These are phyloP conservation scores for Tetradesmus lagerheimii DNA, from an alignment of 139 green algal species.

Conservation along the genomic window DNA sequence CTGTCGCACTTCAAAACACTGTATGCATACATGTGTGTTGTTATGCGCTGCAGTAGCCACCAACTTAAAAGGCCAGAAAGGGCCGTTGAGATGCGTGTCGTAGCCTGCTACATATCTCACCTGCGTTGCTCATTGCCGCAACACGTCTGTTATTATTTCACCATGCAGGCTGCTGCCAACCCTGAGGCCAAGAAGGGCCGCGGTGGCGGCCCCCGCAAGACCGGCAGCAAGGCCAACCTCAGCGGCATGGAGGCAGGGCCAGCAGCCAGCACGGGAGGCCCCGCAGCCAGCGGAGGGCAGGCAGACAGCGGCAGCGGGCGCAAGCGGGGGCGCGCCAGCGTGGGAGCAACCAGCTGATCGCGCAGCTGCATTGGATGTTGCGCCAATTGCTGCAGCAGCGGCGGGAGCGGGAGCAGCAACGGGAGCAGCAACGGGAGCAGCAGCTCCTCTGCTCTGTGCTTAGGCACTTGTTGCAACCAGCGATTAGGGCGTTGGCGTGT, in stretches of 20 bases:
- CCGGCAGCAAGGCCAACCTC: slow-evolving; percentile 43
- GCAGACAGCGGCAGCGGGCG: slow-evolving; percentile 37
- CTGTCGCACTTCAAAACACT: no score
- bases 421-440: no score
- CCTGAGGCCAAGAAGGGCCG: slow-evolving; percentile 20
- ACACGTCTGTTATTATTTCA: no score
- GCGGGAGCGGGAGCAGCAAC: background rate
- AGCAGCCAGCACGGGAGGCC: background rate
- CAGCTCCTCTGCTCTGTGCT: no score
- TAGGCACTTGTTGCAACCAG: no score
- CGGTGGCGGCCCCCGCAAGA: slow-evolving; percentile 15
- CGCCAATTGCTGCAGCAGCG: background rate
- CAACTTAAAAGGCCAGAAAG: no score
- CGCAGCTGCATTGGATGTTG: background rate
- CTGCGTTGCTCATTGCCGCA: no score
- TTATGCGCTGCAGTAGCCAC: no score
- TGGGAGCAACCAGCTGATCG: background rate
- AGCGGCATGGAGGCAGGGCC: slow-evolving; percentile 32
- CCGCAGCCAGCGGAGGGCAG: slow-evolving; percentile 30
- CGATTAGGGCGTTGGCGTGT: no score
- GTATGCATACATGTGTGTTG: no score
- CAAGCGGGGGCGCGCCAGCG: slow-evolving; percentile 17
- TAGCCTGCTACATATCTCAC: no score
- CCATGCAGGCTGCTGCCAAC: slow-evolving; percentile 2
- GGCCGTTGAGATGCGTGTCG: no score